These are phyloP conservation scores for Byssoonygena ceratinophila DNA, from an alignment of 2,329 filamentous ascomycete genomes.

Conservation along the genomic window DNA sequence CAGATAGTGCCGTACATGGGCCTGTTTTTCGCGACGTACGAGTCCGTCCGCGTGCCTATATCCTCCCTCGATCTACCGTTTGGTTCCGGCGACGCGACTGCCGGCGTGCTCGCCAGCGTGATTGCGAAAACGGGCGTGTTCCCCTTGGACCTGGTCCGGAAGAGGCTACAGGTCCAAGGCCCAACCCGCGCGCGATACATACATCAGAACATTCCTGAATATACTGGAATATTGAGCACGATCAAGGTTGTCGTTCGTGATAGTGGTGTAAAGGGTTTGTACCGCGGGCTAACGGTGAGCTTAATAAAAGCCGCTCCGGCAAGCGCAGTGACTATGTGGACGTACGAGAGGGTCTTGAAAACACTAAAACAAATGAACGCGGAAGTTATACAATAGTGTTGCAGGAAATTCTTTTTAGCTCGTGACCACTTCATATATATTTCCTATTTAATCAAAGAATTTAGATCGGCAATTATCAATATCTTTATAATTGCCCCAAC, in stretches of 20 bases:
- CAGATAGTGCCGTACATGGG: slow-evolving; percentile 98
- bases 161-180: slow-evolving; percentile 89
- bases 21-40: slow-evolving; percentile 85
- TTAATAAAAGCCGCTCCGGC: slow-evolving; percentile 89
- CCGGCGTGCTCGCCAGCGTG: slow-evolving; percentile 69
- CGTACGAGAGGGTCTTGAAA: slow-evolving; percentile 67
- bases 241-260: slow-evolving; percentile 55
- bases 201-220: slow-evolving; percentile 79
- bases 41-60: slow-evolving; percentile 56
- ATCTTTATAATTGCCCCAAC: too few species aligned
- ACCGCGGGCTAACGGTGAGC: slow-evolving; percentile 78
- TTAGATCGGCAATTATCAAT: too few species aligned
- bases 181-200: slow-evolving; percentile 70
- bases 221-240: slow-evolving; percentile 57
- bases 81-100: slow-evolving; percentile 71
- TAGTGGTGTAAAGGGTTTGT: slow-evolving; percentile 72
- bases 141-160: slow-evolving; percentile 82
- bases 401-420: too few species aligned
- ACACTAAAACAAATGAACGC: slow-evolving; percentile 40
- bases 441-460: too few species aligned
- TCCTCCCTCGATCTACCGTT: slow-evolving; percentile 50
- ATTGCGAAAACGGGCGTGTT: slow-evolving; percentile 83
- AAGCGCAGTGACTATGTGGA: slow-evolving; percentile 89
- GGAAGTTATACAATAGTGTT: not conserved
- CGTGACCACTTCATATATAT: too few species aligned